Evolutionary conservation across 345 rosid genomes (phyloP).

Genomic region (Firmiana major): DNA sequence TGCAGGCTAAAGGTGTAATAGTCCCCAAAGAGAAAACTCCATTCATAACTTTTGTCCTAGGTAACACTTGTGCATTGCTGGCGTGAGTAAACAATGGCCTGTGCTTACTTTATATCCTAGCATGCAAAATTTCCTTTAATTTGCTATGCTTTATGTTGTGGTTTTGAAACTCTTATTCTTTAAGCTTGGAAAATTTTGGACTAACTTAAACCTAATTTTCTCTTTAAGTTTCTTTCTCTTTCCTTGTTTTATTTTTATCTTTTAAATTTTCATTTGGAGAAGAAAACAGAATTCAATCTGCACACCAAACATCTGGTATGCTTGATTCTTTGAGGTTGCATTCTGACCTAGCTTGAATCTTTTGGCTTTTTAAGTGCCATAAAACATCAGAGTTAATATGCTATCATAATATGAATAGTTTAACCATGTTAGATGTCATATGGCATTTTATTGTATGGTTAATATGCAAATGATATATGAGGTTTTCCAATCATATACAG

Average conservation of each 20-base stretch:
- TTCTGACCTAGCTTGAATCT: background rate
- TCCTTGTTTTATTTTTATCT: background rate
- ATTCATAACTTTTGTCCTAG: constrained; percentile 79
- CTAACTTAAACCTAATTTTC: background rate
- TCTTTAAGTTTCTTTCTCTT: background rate
- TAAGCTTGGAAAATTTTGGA: background rate
- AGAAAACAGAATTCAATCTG: background rate
- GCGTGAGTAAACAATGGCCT: background rate
- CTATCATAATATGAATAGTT: background rate
- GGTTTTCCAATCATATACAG: background rate
- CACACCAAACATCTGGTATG: background rate
- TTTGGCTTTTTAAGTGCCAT: background rate
- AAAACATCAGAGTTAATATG: background rate
- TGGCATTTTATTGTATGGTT: background rate
- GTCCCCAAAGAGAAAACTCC: constrained; percentile 42
- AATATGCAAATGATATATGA: background rate
- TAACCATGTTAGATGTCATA: background rate
- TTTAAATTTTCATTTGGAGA: background rate
- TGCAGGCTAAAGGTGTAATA: constrained; percentile 41
- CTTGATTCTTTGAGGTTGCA: background rate
- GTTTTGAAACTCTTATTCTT: constrained; percentile 3
- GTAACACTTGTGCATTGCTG: constrained; percentile 29
- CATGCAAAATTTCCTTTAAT: background rate
- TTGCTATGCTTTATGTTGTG: constrained; percentile 1
- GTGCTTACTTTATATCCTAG: background rate